Base-by-base conservation (phyloP, 2,329 filamentous ascomycete species). In the Leptographium flavum region DNA sequence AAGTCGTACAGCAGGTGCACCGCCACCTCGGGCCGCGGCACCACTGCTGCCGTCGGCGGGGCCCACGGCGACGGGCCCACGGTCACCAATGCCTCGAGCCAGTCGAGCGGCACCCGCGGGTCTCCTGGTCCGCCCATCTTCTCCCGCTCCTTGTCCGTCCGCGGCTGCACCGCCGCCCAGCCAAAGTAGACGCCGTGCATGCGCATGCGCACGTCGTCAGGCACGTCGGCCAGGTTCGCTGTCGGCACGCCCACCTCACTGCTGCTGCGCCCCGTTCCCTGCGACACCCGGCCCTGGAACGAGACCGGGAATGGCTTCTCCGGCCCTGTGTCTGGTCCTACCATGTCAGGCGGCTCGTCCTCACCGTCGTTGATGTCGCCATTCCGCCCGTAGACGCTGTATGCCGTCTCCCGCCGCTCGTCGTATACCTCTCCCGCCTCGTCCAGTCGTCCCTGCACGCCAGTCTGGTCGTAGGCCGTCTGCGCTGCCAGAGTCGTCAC, bases 131-230 rank as follows among this genome's bases (percentile, higher is more conserved):
- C 42, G 3, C 11, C 27, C 23, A 33, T 42, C 19, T 43, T 41
- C 17, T 13, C 28, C 17, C 28, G 10, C 2, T 63, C 61, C 3
- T 55, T 50, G 0, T 53, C 55, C 21, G 61, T 57, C 0, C 0
- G 19, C 19, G 45, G 39, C 13, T 40, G 40, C 63, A 76, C 53
- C 1, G 68, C 60, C 0, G 70, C 72, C 79, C 80, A 84, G 3
- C 76, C 79, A 33, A 80, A 76, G 53, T 79, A 84, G 7, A 79
- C 68, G 0, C 80, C 81, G 13, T 64, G 61, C 42, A 83, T 64
- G 3, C 71, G 68, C 49, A 72, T 60, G 21, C 67, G 62, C 35
- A 81, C 57, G 30, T 73, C 65, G 23, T 71, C 69, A 0, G 73
- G 63, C 0, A 81, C 63, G 10, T 65, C 67, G 0, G 54, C 53